phyloP scores from a whole-genome alignment of 768 basidiomycete species.

The Solioccasus polychromus region DNA sequence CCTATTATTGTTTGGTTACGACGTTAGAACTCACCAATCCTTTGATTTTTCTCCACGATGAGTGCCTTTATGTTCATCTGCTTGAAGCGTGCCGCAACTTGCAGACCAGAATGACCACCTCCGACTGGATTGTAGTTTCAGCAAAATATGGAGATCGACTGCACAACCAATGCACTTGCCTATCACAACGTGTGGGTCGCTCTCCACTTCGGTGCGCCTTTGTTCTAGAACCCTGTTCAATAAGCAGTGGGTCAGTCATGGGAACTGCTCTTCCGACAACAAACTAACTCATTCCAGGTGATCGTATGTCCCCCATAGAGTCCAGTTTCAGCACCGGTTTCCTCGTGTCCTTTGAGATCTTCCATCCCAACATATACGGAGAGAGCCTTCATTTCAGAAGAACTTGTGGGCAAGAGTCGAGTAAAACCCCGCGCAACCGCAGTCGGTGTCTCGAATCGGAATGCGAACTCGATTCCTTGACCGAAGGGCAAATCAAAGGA shows the following conservation, averaged over 20 bases:
- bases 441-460: slow-evolving; percentile 6
- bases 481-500: slow-evolving; percentile 1
- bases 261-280: background rate
- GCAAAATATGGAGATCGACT: background rate
- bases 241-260: no score
- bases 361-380: slow-evolving; percentile 2
- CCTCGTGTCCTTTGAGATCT: slow-evolving; percentile 2
- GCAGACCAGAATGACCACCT: slow-evolving; percentile 1
- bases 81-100: slow-evolving; percentile 1
- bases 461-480: slow-evolving; percentile 2
- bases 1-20: no score
- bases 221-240: slow-evolving; percentile 2
- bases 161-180: background rate
- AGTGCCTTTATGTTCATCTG: slow-evolving; percentile 1
- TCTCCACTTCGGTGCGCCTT: slow-evolving; percentile 1
- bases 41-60: slow-evolving; percentile 4
- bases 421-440: background rate
- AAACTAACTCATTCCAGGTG: slow-evolving; percentile 4
- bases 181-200: slow-evolving; percentile 7
- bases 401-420: background rate
- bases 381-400: background rate
- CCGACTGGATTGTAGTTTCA: slow-evolving; percentile 1
- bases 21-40: slow-evolving; percentile 3
- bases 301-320: slow-evolving; percentile 6
- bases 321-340: background rate